phyloP scores from a whole-genome alignment of 139 green algal species.

The Asterochloris erici region DNA sequence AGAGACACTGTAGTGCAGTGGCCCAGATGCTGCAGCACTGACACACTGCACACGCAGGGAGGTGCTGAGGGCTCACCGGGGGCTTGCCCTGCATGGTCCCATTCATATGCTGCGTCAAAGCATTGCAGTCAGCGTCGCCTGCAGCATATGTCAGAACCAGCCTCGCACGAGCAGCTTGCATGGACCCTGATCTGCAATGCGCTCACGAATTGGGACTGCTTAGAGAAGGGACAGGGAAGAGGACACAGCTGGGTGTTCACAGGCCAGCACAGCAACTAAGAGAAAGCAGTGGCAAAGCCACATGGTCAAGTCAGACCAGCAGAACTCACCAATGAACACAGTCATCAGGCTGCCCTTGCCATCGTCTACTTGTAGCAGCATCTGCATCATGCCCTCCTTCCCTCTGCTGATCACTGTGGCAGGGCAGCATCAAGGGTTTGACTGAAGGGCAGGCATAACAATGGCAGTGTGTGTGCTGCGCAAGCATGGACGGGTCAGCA shows the following conservation, averaged over 20 bases:
- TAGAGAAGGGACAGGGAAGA: not conserved
- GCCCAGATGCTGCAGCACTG: not conserved
- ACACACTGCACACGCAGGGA: not conserved
- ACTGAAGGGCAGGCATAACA: too few relatives aligned
- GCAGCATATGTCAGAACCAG: not conserved
- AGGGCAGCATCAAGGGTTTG: not conserved
- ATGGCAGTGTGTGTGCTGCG: too few relatives aligned
- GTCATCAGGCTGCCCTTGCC: slow-evolving; percentile 27
- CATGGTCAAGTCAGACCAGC: not conserved
- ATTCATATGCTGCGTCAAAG: slow-evolving; percentile 46
- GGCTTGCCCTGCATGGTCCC: slow-evolving; percentile 44
- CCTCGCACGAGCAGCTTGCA: too few relatives aligned
- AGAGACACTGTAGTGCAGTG: too few relatives aligned
- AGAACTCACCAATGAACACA: slow-evolving; percentile 48
- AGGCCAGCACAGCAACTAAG: not conserved
- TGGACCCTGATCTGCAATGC: too few relatives aligned
- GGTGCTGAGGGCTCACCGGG: slow-evolving; percentile 15
- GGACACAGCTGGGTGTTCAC: not conserved
- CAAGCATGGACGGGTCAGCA: too few relatives aligned
- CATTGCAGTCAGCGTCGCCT: slow-evolving; percentile 51
- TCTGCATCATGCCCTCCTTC: slow-evolving; percentile 5
- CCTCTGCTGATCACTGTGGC: not conserved
- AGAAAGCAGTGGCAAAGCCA: not conserved
- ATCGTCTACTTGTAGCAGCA: slow-evolving; percentile 48
- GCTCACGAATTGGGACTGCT: too few relatives aligned